Conservation (phyloP, 768 basidiomycete genomes). For the Suillus spraguei region DNA sequence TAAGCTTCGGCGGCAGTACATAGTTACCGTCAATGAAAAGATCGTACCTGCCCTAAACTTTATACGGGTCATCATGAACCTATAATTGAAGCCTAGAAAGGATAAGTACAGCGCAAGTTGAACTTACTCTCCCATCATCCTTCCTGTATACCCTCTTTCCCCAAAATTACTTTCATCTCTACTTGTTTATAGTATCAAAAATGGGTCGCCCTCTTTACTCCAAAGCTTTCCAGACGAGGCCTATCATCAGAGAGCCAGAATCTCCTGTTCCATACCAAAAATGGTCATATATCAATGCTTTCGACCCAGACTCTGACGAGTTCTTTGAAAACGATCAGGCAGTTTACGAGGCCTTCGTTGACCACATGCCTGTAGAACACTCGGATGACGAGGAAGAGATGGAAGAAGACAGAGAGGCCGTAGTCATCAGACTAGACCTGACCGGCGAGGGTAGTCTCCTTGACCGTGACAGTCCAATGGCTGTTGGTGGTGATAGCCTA, state of each 20-base stretch:
- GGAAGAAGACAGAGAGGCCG: slow-evolving; percentile 36
- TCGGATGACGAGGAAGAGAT: slow-evolving; percentile 24
- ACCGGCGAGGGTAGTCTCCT: slow-evolving; percentile 46
- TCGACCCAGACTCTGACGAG: slow-evolving; percentile 83
- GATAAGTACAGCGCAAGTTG: no score
- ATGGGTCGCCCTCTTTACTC: slow-evolving; percentile 71
- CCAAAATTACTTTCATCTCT: slow-evolving; percentile 8
- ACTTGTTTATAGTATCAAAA: slow-evolving; percentile 32
- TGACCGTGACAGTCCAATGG: slow-evolving; percentile 52
- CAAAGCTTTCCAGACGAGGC: slow-evolving; percentile 38
- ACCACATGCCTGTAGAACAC: slow-evolving; percentile 31
- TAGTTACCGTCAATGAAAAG: slow-evolving; percentile 22
- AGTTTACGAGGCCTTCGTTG: slow-evolving; percentile 67
- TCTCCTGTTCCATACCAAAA: slow-evolving; percentile 42
- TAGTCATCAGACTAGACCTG: slow-evolving; percentile 33
- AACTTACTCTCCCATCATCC: not conserved
- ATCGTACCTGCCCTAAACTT: slow-evolving; percentile 39
- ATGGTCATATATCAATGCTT: slow-evolving; percentile 68
- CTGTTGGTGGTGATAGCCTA: slow-evolving; percentile 44
- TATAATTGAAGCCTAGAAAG: slow-evolving; percentile 18
- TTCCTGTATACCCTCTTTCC: slow-evolving; percentile 20
- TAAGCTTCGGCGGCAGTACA: no score
- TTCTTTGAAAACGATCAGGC: slow-evolving; percentile 62
- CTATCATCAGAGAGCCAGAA: slow-evolving; percentile 50
- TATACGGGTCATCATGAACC: slow-evolving; percentile 6